These are phyloP conservation scores for Saccharata proteae DNA, from an alignment of 2,329 filamentous ascomycete species.

Conservation along the genomic window DNA sequence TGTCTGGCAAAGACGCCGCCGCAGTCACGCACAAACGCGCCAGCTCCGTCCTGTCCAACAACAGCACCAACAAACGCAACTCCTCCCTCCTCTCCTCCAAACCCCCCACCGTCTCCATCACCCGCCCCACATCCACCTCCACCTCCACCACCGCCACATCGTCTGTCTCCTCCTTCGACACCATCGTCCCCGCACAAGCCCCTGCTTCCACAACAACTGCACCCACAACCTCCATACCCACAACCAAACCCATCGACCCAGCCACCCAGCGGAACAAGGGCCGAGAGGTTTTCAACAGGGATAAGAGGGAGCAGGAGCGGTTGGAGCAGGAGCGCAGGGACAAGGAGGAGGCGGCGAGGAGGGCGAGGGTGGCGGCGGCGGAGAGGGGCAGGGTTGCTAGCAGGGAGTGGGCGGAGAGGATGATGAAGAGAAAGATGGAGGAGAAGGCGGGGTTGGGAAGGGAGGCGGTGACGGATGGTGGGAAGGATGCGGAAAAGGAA, in stretches of 20 bases:
- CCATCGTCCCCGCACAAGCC: not conserved
- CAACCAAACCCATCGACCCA: slow-evolving; percentile 16
- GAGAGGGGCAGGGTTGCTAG: slow-evolving; percentile 32
- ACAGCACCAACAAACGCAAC: slow-evolving; percentile 3
- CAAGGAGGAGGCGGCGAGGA: slow-evolving; percentile 37
- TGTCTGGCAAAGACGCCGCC: not conserved
- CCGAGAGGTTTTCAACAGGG: slow-evolving; percentile 34
- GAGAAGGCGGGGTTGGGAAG: slow-evolving; percentile 6
- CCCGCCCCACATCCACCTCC: slow-evolving; percentile 1
- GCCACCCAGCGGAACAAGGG: slow-evolving; percentile 26
- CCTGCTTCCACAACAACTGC: not conserved
- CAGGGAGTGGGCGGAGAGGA: slow-evolving; percentile 38
- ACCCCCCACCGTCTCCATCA: slow-evolving; percentile 4
- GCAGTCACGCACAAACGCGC: not conserved
- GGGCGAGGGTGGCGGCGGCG: slow-evolving; percentile 33
- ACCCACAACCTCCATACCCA: slow-evolving; percentile 1
- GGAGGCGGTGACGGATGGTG: slow-evolving; percentile 8
- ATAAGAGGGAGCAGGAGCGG: slow-evolving; percentile 28
- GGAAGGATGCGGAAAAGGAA: too few species aligned
- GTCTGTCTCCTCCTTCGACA: slow-evolving; percentile 3
- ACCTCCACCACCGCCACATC: slow-evolving; percentile 6
- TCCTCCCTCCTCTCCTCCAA: slow-evolving; percentile 4
- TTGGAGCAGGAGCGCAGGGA: slow-evolving; percentile 29
- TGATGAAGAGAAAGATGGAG: slow-evolving; percentile 26
- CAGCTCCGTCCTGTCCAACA: not conserved